Evolutionary conservation across 768 basidiomycete species (phyloP).

Genomic region (Trametes cubensis): DNA sequence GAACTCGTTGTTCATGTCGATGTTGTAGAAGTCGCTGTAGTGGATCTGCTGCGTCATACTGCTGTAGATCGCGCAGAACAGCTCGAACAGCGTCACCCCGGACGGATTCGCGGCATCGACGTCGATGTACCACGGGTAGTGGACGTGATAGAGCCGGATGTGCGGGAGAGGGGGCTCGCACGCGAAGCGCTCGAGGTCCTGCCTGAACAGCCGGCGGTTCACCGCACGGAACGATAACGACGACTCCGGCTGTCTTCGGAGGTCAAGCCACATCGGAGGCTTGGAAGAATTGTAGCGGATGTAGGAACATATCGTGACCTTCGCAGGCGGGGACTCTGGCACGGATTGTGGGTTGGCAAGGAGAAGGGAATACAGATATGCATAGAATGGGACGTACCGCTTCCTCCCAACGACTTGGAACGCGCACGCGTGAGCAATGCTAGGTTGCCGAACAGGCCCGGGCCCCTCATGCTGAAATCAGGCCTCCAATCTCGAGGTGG

Average conservation of each 20-base stretch:
- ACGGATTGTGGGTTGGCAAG: constrained; percentile 9
- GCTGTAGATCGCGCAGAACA: constrained; percentile 49
- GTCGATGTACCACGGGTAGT: constrained; percentile 72
- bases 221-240: constrained; percentile 50
- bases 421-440: constrained; percentile 23
- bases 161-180: constrained; percentile 50
- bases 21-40: constrained; percentile 60
- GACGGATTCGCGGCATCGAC: constrained; percentile 44
- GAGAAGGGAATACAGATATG: background rate
- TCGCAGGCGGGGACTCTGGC: constrained; percentile 15
- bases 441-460: constrained; percentile 27
- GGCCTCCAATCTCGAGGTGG: constrained; percentile 38
- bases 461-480: constrained; percentile 35
- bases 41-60: constrained; percentile 50
- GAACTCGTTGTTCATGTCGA: constrained; percentile 50
- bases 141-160: constrained; percentile 60
- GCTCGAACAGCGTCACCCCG: constrained; percentile 62
- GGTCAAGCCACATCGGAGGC: constrained; percentile 51
- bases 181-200: constrained; percentile 58
- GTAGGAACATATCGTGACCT: constrained; percentile 30
- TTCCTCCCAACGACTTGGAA: constrained; percentile 26
- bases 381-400: constrained; percentile 13
- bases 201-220: constrained; percentile 43
- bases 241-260: constrained; percentile 45
- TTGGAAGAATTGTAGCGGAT: constrained; percentile 33